Base-by-base conservation (phyloP, 495 filamentous ascomycete genomes). In the Neurospora sublineolata region DNA sequence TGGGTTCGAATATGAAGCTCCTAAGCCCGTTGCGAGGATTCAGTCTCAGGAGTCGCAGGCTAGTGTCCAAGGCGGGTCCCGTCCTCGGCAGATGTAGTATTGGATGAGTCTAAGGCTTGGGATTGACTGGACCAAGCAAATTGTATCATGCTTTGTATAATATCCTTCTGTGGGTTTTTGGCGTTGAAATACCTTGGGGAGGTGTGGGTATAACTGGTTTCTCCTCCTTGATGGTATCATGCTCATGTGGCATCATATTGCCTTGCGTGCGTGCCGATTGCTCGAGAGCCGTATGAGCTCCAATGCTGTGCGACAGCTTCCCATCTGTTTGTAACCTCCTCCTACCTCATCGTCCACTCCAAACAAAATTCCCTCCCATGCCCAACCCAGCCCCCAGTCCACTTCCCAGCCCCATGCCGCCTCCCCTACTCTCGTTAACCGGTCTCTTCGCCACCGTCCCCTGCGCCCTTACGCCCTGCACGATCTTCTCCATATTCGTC, bases 401-500 rank as follows among this genome's bases (percentile, higher is more conserved):
- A 12, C 79, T 42, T 3, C 39, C 68, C 38, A 72, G 71, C 6
- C 76, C 75, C 80, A 30, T 64, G 2, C 52, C 52, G 20, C 27
- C 74, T 12, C 75, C 70, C 72, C 82, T 78, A 44, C 84, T 73
- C 74, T 87, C 84, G 74, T 88, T 90, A 70, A 88, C 83, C 9
- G 86, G 86, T 67, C 90, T 87, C 84, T 94, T 97, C 12, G 89
- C 89, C 16, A 92, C 86, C 27, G 85, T 87, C 36, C 94, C 94
- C 76, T 94, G 92, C 36, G 84, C 88, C 71, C 86, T 89, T 3
- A 98, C 95, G 2, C 93, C 94, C 33, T 90, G 87, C 16, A 98
- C 91, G 68, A 98, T 93, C 82, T 87, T 91, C 37, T 94, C 93
- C 71, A 94, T 83, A 77, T 90, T 90, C 39, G 96, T 99, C 83